phyloP scores from a whole-genome alignment of 495 filamentous ascomycete genomes.

The Opeltia flavorubescens region DNA sequence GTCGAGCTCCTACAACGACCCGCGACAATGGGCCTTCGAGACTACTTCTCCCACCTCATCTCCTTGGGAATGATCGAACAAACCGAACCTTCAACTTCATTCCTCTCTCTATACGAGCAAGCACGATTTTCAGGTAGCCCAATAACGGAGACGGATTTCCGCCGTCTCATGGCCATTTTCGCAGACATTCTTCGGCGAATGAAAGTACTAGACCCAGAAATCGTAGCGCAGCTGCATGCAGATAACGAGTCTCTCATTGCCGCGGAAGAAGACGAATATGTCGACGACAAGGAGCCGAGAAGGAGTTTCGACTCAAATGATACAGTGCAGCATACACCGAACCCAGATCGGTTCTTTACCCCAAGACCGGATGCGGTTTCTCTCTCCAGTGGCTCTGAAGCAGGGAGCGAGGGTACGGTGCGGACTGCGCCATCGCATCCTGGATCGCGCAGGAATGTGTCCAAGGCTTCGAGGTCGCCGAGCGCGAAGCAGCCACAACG shows the following conservation, averaged over 20 bases:
- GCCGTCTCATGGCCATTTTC: slow-evolving; percentile 76
- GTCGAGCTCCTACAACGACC: slow-evolving; percentile 60
- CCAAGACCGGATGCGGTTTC: neutral
- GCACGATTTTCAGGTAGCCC: slow-evolving; percentile 60
- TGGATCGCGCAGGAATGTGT: slow-evolving; percentile 1
- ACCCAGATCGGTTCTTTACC: slow-evolving; percentile 2
- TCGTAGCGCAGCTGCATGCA: slow-evolving; percentile 14
- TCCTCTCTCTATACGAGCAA: slow-evolving; percentile 64
- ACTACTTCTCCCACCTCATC: slow-evolving; percentile 63
- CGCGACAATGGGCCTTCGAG: slow-evolving; percentile 59
- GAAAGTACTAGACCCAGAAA: slow-evolving; percentile 38
- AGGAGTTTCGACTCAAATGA: slow-evolving; percentile 6
- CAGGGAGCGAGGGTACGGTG: slow-evolving; percentile 4
- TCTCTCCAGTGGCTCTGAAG: slow-evolving; percentile 1
- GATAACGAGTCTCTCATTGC: neutral
- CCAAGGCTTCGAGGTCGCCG: slow-evolving; percentile 22
- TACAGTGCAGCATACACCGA: slow-evolving; percentile 10
- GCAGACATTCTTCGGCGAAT: slow-evolving; percentile 67
- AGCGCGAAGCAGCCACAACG: slow-evolving; percentile 12
- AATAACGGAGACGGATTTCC: slow-evolving; percentile 54
- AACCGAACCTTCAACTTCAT: slow-evolving; percentile 40
- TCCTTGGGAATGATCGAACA: slow-evolving; percentile 48
- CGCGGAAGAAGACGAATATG: slow-evolving; percentile 9
- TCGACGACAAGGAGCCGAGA: slow-evolving; percentile 7
- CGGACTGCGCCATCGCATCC: slow-evolving; percentile 11